Evolutionary conservation across 2,329 filamentous ascomycete species (phyloP).

Genomic region (Venturia pyrina): DNA sequence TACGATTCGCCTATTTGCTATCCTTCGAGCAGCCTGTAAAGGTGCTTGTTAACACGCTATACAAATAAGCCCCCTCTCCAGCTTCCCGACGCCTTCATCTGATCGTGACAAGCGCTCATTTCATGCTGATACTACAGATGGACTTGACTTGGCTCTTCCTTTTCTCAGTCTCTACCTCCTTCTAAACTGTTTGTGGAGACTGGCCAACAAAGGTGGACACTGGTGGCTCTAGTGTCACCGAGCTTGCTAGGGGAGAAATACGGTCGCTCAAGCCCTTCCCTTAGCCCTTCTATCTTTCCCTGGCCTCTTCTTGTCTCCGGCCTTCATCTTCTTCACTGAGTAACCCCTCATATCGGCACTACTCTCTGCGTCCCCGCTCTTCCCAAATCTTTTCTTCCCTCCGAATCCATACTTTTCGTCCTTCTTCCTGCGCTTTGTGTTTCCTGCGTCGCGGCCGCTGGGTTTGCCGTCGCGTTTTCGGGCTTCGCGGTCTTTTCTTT

Average conservation of each 20-base stretch:
- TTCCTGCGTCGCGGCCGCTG: constrained; percentile 29
- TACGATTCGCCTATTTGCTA: too few relatives aligned
- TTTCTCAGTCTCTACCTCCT: too few relatives aligned
- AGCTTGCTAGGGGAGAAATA: too few relatives aligned
- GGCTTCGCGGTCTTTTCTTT: constrained; percentile 33
- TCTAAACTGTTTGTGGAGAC: too few relatives aligned
- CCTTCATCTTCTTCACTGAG: constrained; percentile 78
- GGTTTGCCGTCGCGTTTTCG: constrained; percentile 28
- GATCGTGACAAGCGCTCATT: too few relatives aligned
- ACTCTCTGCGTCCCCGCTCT: constrained; percentile 81
- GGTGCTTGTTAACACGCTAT: neutral
- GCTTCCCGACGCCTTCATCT: too few relatives aligned
- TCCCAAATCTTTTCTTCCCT: constrained; percentile 84
- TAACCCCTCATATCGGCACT: constrained; percentile 74
- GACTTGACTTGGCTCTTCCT: too few relatives aligned
- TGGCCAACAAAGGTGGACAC: too few relatives aligned
- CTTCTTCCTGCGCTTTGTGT: constrained; percentile 81
- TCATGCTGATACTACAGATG: too few relatives aligned
- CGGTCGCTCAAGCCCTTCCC: constrained; percentile 15
- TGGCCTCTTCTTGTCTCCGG: constrained; percentile 22
- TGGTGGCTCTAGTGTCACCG: too few relatives aligned
- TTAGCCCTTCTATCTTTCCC: constrained; percentile 28
- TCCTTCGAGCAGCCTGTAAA: too few relatives aligned
- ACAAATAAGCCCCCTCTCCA: neutral
- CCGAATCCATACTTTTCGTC: constrained; percentile 92